Evolutionary conservation across 306 rosid genomes (phyloP).

Genomic region (Spatholobus suberectus): DNA sequence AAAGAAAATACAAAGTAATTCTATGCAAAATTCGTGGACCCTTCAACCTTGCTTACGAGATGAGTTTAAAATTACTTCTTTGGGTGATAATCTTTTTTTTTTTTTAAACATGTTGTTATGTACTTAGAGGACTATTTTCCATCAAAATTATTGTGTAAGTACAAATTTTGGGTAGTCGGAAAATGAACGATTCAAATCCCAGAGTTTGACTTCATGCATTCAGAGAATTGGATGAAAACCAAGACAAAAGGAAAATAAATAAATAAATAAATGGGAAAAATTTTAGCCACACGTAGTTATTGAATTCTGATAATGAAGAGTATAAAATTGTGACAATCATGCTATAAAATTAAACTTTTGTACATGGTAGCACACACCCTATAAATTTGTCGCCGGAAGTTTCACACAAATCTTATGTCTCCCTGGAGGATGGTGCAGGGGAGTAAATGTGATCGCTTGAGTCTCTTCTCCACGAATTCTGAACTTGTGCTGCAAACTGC

Average conservation of each 20-base stretch:
- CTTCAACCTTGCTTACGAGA: too few relatives aligned
- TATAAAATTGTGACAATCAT: slow-evolving; percentile 30
- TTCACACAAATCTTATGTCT: slow-evolving; percentile 34
- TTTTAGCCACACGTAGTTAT: not conserved
- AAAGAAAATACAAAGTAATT: too few relatives aligned
- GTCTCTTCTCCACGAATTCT: slow-evolving; percentile 64
- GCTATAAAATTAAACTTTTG: slow-evolving; percentile 29
- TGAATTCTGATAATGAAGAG: not conserved
- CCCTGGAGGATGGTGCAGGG: slow-evolving; percentile 47
- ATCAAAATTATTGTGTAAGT: too few relatives aligned
- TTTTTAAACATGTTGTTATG: too few relatives aligned
- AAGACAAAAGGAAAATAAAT: not conserved
- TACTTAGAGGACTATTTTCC: too few relatives aligned
- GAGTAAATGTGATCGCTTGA: slow-evolving; percentile 52
- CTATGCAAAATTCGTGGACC: too few relatives aligned
- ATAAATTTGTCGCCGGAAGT: not conserved
- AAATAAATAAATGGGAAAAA: not conserved
- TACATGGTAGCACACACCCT: slow-evolving; percentile 38
- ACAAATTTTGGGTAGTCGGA: too few relatives aligned
- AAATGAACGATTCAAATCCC: too few relatives aligned
- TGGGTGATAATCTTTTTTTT: too few relatives aligned
- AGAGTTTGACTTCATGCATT: not conserved
- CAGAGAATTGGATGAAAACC: not conserved
- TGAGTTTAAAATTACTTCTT: too few relatives aligned
- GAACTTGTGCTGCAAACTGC: slow-evolving; percentile 96